Evolutionary conservation across 2,329 filamentous ascomycete genomes (phyloP), one percentile per base, ranked within the genome.

Genomic region (Ceratocystis alfenasii): DNA sequence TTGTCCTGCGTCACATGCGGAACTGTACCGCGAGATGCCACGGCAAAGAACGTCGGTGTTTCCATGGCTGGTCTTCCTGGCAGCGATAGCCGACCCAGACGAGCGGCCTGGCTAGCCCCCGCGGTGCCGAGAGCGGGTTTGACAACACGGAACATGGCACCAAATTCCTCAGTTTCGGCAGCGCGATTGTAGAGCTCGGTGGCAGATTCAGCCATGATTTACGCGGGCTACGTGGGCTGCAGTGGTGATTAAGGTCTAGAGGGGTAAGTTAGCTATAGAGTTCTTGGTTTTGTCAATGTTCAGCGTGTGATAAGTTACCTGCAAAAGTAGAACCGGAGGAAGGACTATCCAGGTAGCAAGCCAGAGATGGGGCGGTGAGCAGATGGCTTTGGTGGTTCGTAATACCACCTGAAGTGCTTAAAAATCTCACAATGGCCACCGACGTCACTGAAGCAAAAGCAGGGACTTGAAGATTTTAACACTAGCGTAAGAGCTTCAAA

Each of bases 1-100:
- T 88, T 88, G 78, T 99, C 94, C 48, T 91, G 92, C 2, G 92
- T 89, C 69, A 99, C 77, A 76, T 99, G 94, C 63, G 94, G 91
- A 45, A 97, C 79, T 1, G 83, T 84, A 25, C 94, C 94, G 71
- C 94, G 83, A 44, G 94, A 96, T 2, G 89, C 88, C 70, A 88
- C 80, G 63, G 85, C 87, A 67, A 96, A 78, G 74, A 88, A 95
- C 73, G 88, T 87, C 55, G 94, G 94, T 36, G 94, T 99, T 22
- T 88, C 78, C 69, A 96, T 80, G n/a, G 81, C 75, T 68, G 80
- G 83, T 67, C 88, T 81, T 53, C 76, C 84, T 71, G 75, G 79
- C 5, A 94, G 74, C 3, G 79, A 76, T 28, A 97, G 76, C 64
- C 78, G 80, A 3, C 89, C 91, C 7, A 93, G 76, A 64, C 91